Conservation (phyloP, 1,284 basidiomycete genomes). For the Thelephora terrestris region DNA sequence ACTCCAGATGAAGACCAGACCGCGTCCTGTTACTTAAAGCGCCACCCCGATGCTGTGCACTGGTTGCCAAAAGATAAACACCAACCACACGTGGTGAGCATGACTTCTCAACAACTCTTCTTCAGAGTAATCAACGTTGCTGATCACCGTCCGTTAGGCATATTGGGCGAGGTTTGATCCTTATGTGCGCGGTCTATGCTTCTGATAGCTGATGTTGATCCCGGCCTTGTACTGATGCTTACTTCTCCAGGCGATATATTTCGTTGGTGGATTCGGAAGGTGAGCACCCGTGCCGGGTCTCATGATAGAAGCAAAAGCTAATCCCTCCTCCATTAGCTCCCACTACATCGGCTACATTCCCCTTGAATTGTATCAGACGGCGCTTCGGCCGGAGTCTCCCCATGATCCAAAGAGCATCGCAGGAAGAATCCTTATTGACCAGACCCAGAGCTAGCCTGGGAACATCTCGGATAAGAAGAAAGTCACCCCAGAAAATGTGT, state of each 20-base stretch:
- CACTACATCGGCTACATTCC: constrained; percentile 54
- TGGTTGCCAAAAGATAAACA: constrained; percentile 41
- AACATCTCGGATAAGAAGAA: too few species aligned
- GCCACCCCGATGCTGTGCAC: constrained; percentile 38
- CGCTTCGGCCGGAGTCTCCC: constrained; percentile 1
- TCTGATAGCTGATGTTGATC: constrained; percentile 1
- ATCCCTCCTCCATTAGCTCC: constrained; percentile 19
- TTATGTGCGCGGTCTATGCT: constrained; percentile 23
- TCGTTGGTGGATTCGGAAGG: constrained; percentile 59
- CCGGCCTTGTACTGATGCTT: background rate
- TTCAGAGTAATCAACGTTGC: background rate
- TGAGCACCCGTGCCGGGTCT: constrained; percentile 20
- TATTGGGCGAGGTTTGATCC: constrained; percentile 50
- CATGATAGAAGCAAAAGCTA: background rate
- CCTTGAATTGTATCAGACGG: constrained; percentile 35
- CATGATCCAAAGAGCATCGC: constrained; percentile 5
- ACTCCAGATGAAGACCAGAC: constrained; percentile 26
- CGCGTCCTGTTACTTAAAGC: constrained; percentile 33
- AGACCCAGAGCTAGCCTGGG: background rate
- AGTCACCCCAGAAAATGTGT: too few species aligned
- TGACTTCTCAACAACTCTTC: background rate
- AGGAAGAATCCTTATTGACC: constrained; percentile 13
- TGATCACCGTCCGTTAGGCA: constrained; percentile 22
- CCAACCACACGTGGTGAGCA: constrained; percentile 35
- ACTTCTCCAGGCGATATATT: constrained; percentile 39